Conservation (phyloP, 148 eudicot genomes). For the Rhododendron molle region DNA sequence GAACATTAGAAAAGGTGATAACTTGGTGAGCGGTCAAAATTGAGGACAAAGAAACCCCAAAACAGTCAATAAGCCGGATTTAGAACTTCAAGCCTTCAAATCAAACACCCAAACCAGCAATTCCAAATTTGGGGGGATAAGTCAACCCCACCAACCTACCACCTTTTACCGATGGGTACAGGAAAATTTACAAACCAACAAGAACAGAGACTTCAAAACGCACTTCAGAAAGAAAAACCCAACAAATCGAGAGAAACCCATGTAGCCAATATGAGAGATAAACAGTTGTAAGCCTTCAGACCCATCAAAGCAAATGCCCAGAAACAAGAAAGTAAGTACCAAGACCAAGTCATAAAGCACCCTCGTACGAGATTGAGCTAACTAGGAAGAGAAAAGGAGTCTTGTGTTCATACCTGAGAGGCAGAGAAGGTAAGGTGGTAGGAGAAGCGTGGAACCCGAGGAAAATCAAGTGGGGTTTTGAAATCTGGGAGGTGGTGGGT, state of each 20-base stretch:
- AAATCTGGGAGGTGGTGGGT: slow-evolving; percentile 1
- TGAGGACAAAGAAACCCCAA: slow-evolving; percentile 2
- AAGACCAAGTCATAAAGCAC: background rate
- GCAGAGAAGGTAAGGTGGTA: slow-evolving; percentile 1
- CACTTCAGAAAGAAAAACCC: background rate
- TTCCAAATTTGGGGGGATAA: slow-evolving; percentile 7
- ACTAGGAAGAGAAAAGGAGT: background rate
- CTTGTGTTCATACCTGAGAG: slow-evolving; percentile 17
- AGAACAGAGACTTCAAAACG: slow-evolving; percentile 2
- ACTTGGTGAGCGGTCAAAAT: background rate
- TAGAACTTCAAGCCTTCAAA: background rate
- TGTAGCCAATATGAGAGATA: background rate
- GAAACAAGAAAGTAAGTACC: background rate
- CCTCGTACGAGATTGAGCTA: background rate
- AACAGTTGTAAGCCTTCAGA: background rate
- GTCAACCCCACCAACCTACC: slow-evolving; percentile 59
- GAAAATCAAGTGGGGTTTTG: slow-evolving; percentile 11
- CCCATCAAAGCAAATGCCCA: slow-evolving; percentile 3
- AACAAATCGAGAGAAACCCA: slow-evolving; percentile 8
- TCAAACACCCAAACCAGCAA: background rate
- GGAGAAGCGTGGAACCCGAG: slow-evolving; percentile 27
- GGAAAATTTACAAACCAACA: slow-evolving; percentile 5
- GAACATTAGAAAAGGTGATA: background rate
- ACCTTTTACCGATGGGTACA: slow-evolving; percentile 31
- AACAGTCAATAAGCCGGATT: background rate